A percentile compares a stretch with the other conserved stretches of the same genome.
Evolutionary conservation across 257 asterid genomes (phyloP).

Genomic region (Thymus quinquecostatus): DNA sequence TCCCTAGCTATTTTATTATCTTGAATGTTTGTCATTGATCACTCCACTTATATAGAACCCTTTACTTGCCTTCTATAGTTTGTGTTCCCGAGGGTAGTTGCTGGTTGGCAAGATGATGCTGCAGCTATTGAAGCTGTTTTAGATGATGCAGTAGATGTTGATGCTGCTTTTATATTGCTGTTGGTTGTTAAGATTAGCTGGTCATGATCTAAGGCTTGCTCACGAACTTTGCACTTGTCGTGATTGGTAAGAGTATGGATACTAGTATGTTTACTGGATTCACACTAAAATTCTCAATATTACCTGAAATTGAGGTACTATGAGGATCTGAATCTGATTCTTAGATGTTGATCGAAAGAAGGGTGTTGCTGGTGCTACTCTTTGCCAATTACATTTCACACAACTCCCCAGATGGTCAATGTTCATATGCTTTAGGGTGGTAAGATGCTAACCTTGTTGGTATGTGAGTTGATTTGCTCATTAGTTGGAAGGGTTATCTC

Average conservation of each 20-base stretch:
- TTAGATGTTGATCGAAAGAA: not conserved
- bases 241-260: slow-evolving; percentile 54
- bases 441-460: slow-evolving; percentile 22
- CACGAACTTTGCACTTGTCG: slow-evolving; percentile 33
- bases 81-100: slow-evolving; percentile 59
- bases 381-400: slow-evolving; percentile 30
- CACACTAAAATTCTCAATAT: slow-evolving; percentile 24
- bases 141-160: slow-evolving; percentile 42
- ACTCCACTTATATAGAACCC: slow-evolving; percentile 47
- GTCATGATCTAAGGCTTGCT: slow-evolving; percentile 35
- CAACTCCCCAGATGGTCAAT: slow-evolving; percentile 1
- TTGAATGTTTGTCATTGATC: slow-evolving; percentile 14
- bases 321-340: slow-evolving; percentile 13
- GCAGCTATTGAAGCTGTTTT: slow-evolving; percentile 9
- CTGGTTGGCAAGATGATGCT: slow-evolving; percentile 48
- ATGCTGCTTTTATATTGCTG: slow-evolving; percentile 55
- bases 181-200: slow-evolving; percentile 49
- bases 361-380: not conserved
- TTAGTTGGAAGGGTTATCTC: slow-evolving; percentile 12
- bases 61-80: slow-evolving; percentile 73
- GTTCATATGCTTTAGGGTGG: slow-evolving; percentile 23
- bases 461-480: not conserved
- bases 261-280: slow-evolving; percentile 28
- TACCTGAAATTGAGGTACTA: slow-evolving; percentile 1
- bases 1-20: not conserved